Evolutionary conservation across 2,329 filamentous ascomycete species (phyloP).

Genomic region (Sporothrix brunneoviolacea): DNA sequence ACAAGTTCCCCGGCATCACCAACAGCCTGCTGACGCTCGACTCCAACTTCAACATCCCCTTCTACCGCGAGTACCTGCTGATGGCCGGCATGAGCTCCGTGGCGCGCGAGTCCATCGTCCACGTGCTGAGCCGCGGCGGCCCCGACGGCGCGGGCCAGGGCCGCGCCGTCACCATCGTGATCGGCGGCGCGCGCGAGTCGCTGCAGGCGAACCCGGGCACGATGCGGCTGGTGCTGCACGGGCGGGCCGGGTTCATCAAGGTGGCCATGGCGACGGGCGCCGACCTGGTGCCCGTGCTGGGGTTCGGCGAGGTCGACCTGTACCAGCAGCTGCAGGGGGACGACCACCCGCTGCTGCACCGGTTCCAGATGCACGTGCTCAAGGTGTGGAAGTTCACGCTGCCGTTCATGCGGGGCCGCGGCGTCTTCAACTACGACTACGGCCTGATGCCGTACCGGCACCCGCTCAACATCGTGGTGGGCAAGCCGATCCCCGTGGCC

Average conservation of each 20-base stretch:
- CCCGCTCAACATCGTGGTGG: slow-evolving; percentile 84
- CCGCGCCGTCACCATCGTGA: slow-evolving; percentile 90
- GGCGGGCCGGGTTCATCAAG: slow-evolving; percentile 89
- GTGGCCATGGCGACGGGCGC: slow-evolving; percentile 87
- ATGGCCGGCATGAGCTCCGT: slow-evolving; percentile 83
- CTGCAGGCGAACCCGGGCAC: slow-evolving; percentile 77
- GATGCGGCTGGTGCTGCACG: slow-evolving; percentile 70
- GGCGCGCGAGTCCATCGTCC: slow-evolving; percentile 85
- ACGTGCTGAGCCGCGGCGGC: slow-evolving; percentile 75
- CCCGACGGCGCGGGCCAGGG: slow-evolving; percentile 76
- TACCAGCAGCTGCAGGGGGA: slow-evolving; percentile 83
- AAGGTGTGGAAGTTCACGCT: slow-evolving; percentile 86
- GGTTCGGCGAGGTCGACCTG: slow-evolving; percentile 91
- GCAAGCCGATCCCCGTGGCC: slow-evolving; percentile 67
- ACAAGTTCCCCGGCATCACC: slow-evolving; percentile 89
- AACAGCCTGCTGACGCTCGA: slow-evolving; percentile 93
- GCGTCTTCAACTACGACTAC: slow-evolving; percentile 96
- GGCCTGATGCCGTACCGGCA: slow-evolving; percentile 90
- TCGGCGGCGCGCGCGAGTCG: slow-evolving; percentile 87
- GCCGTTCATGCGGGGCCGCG: slow-evolving; percentile 80
- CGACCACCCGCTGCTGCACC: slow-evolving; percentile 71
- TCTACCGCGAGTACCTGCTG: slow-evolving; percentile 92
- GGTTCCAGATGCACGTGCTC: slow-evolving; percentile 76
- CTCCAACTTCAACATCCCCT: slow-evolving; percentile 85
- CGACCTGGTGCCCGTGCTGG: slow-evolving; percentile 84